A percentile compares a stretch with the other conserved stretches of the same genome.
phyloP scores from a whole-genome alignment of 23 red algal species.

The Chondrus crispus region DNA sequence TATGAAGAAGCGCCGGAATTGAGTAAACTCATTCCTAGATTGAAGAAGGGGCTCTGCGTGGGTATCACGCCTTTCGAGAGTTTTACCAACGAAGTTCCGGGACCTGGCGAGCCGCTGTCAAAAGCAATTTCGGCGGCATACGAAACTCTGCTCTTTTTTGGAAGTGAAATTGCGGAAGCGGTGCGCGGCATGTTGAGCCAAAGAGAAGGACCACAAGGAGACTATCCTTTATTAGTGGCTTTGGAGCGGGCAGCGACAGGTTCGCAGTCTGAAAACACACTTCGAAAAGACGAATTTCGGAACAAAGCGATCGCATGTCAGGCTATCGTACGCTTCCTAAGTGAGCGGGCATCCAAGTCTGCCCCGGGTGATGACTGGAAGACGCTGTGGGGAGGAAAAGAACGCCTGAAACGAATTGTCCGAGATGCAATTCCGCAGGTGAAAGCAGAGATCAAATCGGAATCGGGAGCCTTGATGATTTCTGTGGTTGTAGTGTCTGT shows the following conservation, averaged over 20 bases:
- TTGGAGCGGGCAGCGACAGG: constrained; percentile 20
- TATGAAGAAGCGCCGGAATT: constrained; percentile 30
- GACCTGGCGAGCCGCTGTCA: background rate
- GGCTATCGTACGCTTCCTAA: constrained; percentile 54
- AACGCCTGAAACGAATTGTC: constrained; percentile 63
- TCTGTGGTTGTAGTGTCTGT: constrained; percentile 40
- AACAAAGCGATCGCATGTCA: constrained; percentile 48
- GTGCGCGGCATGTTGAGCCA: constrained; percentile 32
- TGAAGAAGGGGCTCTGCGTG: constrained; percentile 16
- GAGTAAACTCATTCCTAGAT: background rate
- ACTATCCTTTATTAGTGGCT: constrained; percentile 22
- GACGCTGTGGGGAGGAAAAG: constrained; percentile 43
- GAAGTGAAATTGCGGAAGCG: constrained; percentile 26
- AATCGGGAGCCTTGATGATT: constrained; percentile 48
- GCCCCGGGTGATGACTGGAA: constrained; percentile 11
- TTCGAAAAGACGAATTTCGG: constrained; percentile 3
- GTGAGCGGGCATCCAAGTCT: constrained; percentile 1
- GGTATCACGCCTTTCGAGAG: constrained; percentile 46
- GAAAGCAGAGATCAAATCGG: constrained; percentile 50
- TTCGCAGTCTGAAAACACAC: background rate
- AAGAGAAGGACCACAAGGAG: constrained; percentile 28
- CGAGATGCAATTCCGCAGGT: constrained; percentile 61
- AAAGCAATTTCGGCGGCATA: background rate
- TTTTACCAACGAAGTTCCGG: constrained; percentile 3
- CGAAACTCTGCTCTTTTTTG: constrained; percentile 51